phyloP scores from a whole-genome alignment of 208 protist genomes.

The Wallacemonas collosoma region DNA sequence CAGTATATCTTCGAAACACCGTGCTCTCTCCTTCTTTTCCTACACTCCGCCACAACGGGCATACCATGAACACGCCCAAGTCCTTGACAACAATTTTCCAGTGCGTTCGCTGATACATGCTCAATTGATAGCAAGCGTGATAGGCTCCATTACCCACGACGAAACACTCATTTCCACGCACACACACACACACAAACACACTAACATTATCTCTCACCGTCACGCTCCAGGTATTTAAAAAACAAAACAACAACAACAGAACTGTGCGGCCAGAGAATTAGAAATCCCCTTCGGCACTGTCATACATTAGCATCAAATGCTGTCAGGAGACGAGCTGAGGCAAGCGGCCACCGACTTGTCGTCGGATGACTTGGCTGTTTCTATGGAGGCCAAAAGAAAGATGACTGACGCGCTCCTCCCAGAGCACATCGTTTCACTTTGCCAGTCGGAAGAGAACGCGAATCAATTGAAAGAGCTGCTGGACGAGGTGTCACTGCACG shows the following conservation, averaged over 20 bases:
- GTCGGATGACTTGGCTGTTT: slow-evolving; percentile 36
- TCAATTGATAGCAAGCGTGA: too few relatives aligned
- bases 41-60: too few relatives aligned
- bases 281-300: too few relatives aligned
- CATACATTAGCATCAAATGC: neutral
- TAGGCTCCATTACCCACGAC: neutral
- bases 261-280: too few relatives aligned
- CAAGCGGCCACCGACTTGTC: slow-evolving; percentile 27
- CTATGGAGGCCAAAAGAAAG: slow-evolving; percentile 27
- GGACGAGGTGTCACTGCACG: slow-evolving; percentile 39
- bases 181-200: slow-evolving; percentile 5
- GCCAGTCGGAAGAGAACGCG: slow-evolving; percentile 8
- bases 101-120: too few relatives aligned
- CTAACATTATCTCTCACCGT: neutral
- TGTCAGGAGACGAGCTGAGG: neutral
- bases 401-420: slow-evolving; percentile 31
- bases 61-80: too few relatives aligned
- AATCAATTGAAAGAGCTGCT: slow-evolving; percentile 30
- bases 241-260: too few relatives aligned
- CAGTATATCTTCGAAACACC: too few relatives aligned
- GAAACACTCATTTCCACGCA: neutral
- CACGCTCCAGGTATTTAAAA: too few relatives aligned
- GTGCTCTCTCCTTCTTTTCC: too few relatives aligned
- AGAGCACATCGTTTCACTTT: slow-evolving; percentile 20
- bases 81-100: too few relatives aligned